Percentiles rank a stretch among this genome's conserved stretches.
These are phyloP conservation scores for Actinomortierella ambigua DNA, from an alignment of 371 early-diverging fungal genomes.

Conservation along the genomic window DNA sequence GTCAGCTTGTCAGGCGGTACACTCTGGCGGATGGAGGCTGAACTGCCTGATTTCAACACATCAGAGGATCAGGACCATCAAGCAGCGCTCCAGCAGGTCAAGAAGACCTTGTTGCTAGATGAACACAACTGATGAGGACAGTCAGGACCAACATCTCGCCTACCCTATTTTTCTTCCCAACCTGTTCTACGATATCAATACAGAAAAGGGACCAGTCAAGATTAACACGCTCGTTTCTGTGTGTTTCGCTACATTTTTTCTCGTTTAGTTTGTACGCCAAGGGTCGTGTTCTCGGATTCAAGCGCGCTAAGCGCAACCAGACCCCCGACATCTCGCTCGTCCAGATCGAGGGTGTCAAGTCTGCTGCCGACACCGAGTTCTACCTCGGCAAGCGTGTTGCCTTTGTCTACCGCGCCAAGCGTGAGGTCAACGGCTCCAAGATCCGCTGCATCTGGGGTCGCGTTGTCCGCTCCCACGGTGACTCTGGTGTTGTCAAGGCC, in stretches of 20 bases:
- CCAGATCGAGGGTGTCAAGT: slow-evolving; percentile 92
- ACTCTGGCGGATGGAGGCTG: too few relatives aligned
- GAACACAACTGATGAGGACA: too few relatives aligned
- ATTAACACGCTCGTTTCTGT: too few relatives aligned
- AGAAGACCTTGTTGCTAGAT: too few relatives aligned
- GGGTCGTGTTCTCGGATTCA: slow-evolving; percentile 94
- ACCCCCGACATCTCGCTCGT: slow-evolving; percentile 89
- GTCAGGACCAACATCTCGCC: too few relatives aligned
- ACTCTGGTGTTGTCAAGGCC: slow-evolving; percentile 95
- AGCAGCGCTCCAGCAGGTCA: too few relatives aligned
- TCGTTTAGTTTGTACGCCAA: slow-evolving; percentile 92
- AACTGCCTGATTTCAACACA: too few relatives aligned
- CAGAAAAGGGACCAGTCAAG: too few relatives aligned
- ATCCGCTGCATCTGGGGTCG: slow-evolving; percentile 98
- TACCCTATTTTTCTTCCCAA: too few relatives aligned
- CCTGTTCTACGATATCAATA: too few relatives aligned
- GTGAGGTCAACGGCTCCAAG: slow-evolving; percentile 88
- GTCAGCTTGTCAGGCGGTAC: too few relatives aligned
- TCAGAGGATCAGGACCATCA: too few relatives aligned
- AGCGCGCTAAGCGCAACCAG: slow-evolving; percentile 92
- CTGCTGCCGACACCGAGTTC: slow-evolving; percentile 78
- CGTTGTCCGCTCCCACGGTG: slow-evolving; percentile 94
- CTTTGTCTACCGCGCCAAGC: slow-evolving; percentile 85
- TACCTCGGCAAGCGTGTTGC: slow-evolving; percentile 88
- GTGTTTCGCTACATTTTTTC: neutral